Percentiles rank a stretch among this genome's conserved stretches.
Evolutionary conservation across 306 rosid genomes (phyloP).

Genomic region (Crotalaria pallida): DNA sequence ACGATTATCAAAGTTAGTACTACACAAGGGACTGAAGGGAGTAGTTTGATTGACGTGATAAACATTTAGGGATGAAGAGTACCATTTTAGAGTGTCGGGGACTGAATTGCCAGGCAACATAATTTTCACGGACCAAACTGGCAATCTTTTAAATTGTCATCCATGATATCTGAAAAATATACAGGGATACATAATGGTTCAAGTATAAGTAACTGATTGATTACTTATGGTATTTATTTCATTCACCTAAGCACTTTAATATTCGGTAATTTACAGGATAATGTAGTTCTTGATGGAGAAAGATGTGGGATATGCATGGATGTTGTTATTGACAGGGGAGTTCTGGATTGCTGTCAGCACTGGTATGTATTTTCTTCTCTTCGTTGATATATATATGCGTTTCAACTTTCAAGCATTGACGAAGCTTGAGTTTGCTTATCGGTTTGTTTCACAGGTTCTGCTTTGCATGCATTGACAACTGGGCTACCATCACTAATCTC

Average conservation of each 20-base stretch:
- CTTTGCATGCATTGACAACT: conserved; percentile 92
- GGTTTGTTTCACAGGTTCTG: conserved; percentile 67
- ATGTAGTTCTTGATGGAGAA: conserved; percentile 52
- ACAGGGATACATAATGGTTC: background rate
- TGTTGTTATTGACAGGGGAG: conserved; percentile 77
- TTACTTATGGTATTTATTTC: background rate
- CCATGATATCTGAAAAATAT: background rate
- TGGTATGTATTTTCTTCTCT: conserved; percentile 44
- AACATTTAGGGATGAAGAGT: no score
- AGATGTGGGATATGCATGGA: conserved; percentile 98
- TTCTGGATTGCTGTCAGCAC: conserved; percentile 96
- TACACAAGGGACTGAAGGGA: no score
- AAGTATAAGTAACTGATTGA: background rate
- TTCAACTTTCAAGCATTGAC: no score
- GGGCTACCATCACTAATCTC: conserved; percentile 96
- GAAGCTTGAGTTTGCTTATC: background rate
- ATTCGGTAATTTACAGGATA: conserved; percentile 44
- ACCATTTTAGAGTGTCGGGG: no score
- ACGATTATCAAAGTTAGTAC: no score
- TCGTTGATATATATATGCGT: background rate
- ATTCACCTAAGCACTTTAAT: background rate
- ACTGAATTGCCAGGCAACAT: no score
- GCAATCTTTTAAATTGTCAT: background rate
- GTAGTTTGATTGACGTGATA: no score
- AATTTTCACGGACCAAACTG: no score